A percentile compares a stretch with the other conserved stretches of the same genome.
These are phyloP conservation scores for Pichia sp. DNA, from an alignment of 1,139 yeast genomes.

Conservation along the genomic window DNA sequence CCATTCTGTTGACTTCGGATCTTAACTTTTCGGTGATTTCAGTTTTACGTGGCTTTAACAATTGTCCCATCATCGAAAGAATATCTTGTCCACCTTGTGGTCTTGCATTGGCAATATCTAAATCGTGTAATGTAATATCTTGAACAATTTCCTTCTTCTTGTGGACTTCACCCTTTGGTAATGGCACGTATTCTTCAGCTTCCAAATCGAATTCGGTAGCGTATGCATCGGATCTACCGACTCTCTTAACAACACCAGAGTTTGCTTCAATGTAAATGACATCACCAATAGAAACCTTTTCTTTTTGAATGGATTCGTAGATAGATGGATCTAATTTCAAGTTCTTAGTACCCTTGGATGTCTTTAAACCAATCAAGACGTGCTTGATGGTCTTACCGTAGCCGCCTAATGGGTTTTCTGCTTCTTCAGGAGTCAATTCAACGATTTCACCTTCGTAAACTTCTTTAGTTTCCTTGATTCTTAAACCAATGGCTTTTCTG, in stretches of 20 bases:
- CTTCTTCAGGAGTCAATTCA: conserved; percentile 94
- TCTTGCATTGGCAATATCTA: conserved; percentile 94
- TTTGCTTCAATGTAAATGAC: conserved; percentile 96
- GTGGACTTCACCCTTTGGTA: conserved; percentile 98
- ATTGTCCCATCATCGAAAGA: conserved; percentile 97
- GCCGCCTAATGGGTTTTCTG: conserved; percentile 96
- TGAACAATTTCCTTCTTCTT: conserved; percentile 98
- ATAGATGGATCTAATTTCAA: conserved; percentile 92
- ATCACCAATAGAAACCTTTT: conserved; percentile 92
- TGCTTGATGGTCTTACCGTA: conserved; percentile 96
- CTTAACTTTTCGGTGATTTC: conserved; percentile 97
- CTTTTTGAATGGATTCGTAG: conserved; percentile 95
- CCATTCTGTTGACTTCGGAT: conserved; percentile 92
- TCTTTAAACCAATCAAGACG: conserved; percentile 90
- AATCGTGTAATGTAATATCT: conserved; percentile 93
- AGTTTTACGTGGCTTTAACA: conserved; percentile 95
- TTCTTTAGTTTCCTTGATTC: conserved; percentile 96
- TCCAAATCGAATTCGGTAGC: conserved; percentile 98
- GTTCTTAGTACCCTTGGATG: conserved; percentile 94
- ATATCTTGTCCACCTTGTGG: conserved; percentile 99
- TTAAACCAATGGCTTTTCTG: conserved; percentile 91
- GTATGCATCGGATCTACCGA: conserved; percentile 97
- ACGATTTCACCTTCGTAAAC: conserved; percentile 99
- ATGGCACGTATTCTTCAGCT: conserved; percentile 98
- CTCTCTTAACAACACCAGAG: conserved; percentile 97